Conservation (phyloP, 805 yeast species). For the Yamadazyma tumulicola region DNA sequence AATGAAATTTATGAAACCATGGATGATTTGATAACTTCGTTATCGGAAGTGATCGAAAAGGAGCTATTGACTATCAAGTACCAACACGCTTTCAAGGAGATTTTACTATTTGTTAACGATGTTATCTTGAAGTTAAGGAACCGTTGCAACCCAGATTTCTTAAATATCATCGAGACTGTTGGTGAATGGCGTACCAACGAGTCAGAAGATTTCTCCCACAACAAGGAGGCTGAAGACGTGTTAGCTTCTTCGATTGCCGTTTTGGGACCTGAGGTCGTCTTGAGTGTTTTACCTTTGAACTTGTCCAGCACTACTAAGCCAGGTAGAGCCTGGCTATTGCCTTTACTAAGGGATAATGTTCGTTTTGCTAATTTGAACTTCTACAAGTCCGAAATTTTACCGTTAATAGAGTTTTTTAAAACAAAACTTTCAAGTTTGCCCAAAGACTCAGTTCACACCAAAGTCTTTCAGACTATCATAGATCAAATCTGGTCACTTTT, state of each 20-base stretch:
- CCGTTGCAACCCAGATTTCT: slow-evolving; percentile 68
- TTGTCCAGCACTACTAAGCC: slow-evolving; percentile 53
- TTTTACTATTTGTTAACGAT: slow-evolving; percentile 64
- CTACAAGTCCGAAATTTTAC: slow-evolving; percentile 62
- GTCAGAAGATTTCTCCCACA: slow-evolving; percentile 59
- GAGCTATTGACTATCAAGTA: slow-evolving; percentile 69
- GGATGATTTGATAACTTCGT: slow-evolving; percentile 48
- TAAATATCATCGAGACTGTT: slow-evolving; percentile 62
- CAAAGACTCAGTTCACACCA: slow-evolving; percentile 62
- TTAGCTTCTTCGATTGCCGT: slow-evolving; percentile 74
- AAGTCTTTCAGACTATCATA: slow-evolving; percentile 77
- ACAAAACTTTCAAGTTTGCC: slow-evolving; percentile 43
- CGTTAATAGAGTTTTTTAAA: slow-evolving; percentile 56
- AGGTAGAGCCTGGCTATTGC: slow-evolving; percentile 97
- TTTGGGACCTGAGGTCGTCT: slow-evolving; percentile 83
- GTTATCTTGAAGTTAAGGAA: slow-evolving; percentile 60
- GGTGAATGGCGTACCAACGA: slow-evolving; percentile 88
- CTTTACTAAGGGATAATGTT: slow-evolving; percentile 83
- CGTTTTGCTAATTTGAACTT: slow-evolving; percentile 64
- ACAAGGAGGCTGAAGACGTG: slow-evolving; percentile 75
- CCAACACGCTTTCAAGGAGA: slow-evolving; percentile 71
- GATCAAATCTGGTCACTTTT: slow-evolving; percentile 92
- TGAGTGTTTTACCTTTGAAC: slow-evolving; percentile 75
- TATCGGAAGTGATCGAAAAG: slow-evolving; percentile 51
- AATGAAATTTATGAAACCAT: slow-evolving; percentile 51